These are phyloP conservation scores for Plenodomus tracheiphilus DNA, from an alignment of 2,329 filamentous ascomycete genomes.

Conservation along the genomic window DNA sequence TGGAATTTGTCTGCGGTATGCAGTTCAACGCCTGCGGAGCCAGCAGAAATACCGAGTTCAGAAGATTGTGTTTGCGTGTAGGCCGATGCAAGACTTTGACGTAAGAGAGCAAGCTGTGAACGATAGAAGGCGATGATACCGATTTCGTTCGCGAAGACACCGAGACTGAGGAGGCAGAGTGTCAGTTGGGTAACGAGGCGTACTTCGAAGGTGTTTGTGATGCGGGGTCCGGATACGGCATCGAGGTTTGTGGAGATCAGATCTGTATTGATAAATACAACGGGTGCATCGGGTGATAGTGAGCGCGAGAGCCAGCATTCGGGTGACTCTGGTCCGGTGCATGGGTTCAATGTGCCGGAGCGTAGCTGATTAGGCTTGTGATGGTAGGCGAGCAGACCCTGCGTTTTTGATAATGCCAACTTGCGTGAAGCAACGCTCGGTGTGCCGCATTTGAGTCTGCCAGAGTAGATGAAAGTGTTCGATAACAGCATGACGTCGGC, in stretches of 20 bases:
- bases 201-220: conserved; percentile 85
- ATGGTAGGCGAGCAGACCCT: conserved; percentile 42
- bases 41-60: conserved; percentile 40
- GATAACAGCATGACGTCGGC: conserved; percentile 94
- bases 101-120: conserved; percentile 82
- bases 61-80: conserved; percentile 49
- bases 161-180: conserved; percentile 72
- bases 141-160: conserved; percentile 75
- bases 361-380: conserved; percentile 17
- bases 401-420: conserved; percentile 63
- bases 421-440: conserved; percentile 70
- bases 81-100: conserved; percentile 66
- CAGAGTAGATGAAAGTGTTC: conserved; percentile 92
- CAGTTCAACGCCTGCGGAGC: conserved; percentile 70
- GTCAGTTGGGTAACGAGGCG: conserved; percentile 79
- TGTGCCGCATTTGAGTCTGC: conserved; percentile 85
- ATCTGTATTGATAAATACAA: conserved; percentile 90
- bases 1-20: conserved; percentile 98
- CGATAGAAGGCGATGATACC: conserved; percentile 98
- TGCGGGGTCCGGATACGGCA: conserved; percentile 73
- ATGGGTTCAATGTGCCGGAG: conserved; percentile 39
- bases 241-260: conserved; percentile 68
- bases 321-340: conserved; percentile 52
- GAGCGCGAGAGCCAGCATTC: conserved; percentile 78
- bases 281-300: conserved; percentile 70